A percentile compares a stretch with the other conserved stretches of the same genome.
These are phyloP conservation scores for Cordia subcordata DNA, from an alignment of 257 asterid species.

Conservation along the genomic window DNA sequence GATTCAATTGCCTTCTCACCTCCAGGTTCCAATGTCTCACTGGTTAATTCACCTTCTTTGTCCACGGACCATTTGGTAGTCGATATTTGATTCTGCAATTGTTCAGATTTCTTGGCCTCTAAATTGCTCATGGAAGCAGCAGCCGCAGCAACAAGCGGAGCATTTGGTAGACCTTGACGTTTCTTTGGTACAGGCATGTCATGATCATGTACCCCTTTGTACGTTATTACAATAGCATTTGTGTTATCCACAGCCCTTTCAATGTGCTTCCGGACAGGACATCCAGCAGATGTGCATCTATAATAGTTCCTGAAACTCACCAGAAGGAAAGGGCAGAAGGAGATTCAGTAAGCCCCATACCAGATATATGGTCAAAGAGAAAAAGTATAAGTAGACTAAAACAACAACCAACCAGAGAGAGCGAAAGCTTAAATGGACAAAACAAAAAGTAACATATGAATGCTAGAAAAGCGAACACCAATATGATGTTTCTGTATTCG, in stretches of 20 bases:
- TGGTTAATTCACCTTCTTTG: slow-evolving; percentile 49
- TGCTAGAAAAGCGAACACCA: too few relatives aligned
- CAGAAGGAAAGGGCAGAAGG: slow-evolving; percentile 3
- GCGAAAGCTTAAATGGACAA: too few relatives aligned
- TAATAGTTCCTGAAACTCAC: slow-evolving; percentile 75
- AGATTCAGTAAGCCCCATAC: slow-evolving; percentile 3
- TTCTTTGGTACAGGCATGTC: slow-evolving; percentile 80
- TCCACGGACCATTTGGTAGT: slow-evolving; percentile 57
- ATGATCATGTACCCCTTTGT: slow-evolving; percentile 78
- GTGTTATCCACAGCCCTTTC: slow-evolving; percentile 66
- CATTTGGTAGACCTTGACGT: slow-evolving; percentile 42
- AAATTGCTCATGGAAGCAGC: slow-evolving; percentile 27
- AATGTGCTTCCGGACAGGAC: slow-evolving; percentile 85
- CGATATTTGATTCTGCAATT: slow-evolving; percentile 27
- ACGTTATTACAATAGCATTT: slow-evolving; percentile 56
- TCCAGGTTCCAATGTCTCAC: slow-evolving; percentile 36
- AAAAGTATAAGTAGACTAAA: not conserved
- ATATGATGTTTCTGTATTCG: too few relatives aligned
- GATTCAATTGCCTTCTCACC: slow-evolving; percentile 46
- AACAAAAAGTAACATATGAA: too few relatives aligned
- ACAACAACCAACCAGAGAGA: too few relatives aligned
- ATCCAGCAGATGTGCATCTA: slow-evolving; percentile 86
- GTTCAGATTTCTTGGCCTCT: slow-evolving; percentile 27
- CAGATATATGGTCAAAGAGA: not conserved
- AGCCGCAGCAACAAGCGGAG: slow-evolving; percentile 33